phyloP scores from a whole-genome alignment of 2,329 filamentous ascomycete genomes.

The Beauveria bassiana region DNA sequence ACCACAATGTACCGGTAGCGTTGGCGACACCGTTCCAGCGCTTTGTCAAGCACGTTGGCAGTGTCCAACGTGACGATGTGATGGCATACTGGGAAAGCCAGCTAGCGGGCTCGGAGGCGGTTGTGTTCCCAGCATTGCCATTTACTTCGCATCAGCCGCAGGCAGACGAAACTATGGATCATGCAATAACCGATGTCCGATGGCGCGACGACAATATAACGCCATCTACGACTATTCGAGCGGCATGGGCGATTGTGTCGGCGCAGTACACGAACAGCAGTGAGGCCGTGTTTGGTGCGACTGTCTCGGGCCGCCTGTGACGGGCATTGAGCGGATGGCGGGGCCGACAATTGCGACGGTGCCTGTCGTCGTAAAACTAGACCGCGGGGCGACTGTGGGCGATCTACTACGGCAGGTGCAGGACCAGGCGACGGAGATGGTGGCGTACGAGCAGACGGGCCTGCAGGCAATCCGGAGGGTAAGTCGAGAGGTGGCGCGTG shows the following conservation, averaged over 20 bases:
- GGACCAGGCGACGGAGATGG: slow-evolving; percentile 7
- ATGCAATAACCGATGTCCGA: neutral
- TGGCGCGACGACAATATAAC: slow-evolving; percentile 6
- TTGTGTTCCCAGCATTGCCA: neutral
- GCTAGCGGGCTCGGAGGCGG: neutral
- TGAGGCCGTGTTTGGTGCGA: slow-evolving; percentile 14
- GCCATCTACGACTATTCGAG: slow-evolving; percentile 2
- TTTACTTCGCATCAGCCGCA: neutral
- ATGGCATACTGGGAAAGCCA: neutral
- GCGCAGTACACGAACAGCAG: slow-evolving; percentile 7
- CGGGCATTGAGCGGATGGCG: slow-evolving; percentile 8
- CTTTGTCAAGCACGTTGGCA: neutral
- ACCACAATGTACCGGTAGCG: neutral
- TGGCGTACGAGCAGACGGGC: slow-evolving; percentile 12
- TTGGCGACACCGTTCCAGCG: neutral
- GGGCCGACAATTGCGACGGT: slow-evolving; percentile 21
- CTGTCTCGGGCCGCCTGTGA: slow-evolving; percentile 8
- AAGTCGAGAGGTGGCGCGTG: slow-evolving; percentile 8
- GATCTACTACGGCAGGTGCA: slow-evolving; percentile 15
- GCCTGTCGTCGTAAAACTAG: slow-evolving; percentile 8
- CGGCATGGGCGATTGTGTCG: slow-evolving; percentile 8
- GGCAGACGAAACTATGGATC: neutral
- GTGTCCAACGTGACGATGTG: neutral
- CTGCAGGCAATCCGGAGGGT: slow-evolving; percentile 10
- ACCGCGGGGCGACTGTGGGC: neutral